phyloP scores from a whole-genome alignment of 208 protist genomes.

The Trypanosoma theileri region DNA sequence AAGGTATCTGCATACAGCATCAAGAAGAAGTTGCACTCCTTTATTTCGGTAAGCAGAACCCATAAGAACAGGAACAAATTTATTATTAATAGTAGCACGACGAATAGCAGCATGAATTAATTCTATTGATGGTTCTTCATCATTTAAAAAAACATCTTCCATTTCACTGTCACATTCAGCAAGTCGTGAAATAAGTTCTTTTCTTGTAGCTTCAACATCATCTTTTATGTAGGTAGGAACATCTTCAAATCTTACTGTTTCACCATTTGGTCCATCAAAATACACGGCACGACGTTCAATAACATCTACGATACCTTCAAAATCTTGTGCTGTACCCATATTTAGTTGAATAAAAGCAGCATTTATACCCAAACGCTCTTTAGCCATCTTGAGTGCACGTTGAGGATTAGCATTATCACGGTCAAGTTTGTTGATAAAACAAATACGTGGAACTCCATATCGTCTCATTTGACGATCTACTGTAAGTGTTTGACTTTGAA shows the following conservation, averaged over 20 bases:
- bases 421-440: conserved; percentile 99
- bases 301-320: conserved; percentile 97
- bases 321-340: conserved; percentile 95
- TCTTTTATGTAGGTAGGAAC: conserved; percentile 87
- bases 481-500: conserved; percentile 98
- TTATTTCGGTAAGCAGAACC: conserved; percentile 99
- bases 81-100: conserved; percentile 91
- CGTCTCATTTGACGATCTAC: conserved; percentile 99
- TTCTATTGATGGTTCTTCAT: conserved; percentile 87
- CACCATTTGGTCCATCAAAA: conserved; percentile 94
- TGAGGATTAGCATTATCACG: conserved; percentile 91
- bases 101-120: conserved; percentile 93
- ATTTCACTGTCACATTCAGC: conserved; percentile 96
- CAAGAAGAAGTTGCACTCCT: conserved; percentile 97
- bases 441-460: conserved; percentile 97
- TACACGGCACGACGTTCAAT: conserved; percentile 89
- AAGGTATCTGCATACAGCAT: conserved; percentile 96
- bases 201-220: conserved; percentile 66
- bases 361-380: conserved; percentile 95
- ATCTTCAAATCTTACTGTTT: conserved; percentile 73
- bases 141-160: conserved; percentile 94
- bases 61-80: conserved; percentile 96
- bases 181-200: conserved; percentile 91
- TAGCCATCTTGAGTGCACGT: conserved; percentile 78
- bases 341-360: conserved; percentile 96